Percentiles rank a stretch among this genome's conserved stretches.
These are phyloP conservation scores for Nicotiana noctiflora DNA, from an alignment of 257 asterid genomes.

Conservation along the genomic window DNA sequence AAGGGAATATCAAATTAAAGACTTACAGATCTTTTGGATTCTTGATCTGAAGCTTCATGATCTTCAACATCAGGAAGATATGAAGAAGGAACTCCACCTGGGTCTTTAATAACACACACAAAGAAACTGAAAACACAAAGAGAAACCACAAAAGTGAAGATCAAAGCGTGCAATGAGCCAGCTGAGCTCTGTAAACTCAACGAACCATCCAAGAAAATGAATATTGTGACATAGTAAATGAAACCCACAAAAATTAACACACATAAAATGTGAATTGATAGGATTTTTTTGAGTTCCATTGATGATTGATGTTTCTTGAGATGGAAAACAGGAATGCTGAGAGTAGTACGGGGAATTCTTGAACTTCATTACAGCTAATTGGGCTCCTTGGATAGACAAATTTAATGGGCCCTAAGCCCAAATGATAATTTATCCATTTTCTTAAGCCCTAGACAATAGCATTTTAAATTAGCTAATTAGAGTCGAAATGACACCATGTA, in stretches of 20 bases:
- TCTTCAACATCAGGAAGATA: constrained; percentile 41
- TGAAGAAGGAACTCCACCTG: constrained; percentile 59
- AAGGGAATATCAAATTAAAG: not conserved
- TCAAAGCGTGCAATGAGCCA: constrained; percentile 53
- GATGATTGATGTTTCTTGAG: constrained; percentile 2
- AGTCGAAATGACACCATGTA: too few species aligned
- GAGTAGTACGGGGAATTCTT: constrained; percentile 15
- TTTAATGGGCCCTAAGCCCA: too few species aligned
- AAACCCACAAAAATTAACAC: constrained; percentile 43
- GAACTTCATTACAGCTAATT: not conserved
- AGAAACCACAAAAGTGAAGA: constrained; percentile 47
- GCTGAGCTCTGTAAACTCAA: constrained; percentile 50
- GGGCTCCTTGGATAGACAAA: not conserved
- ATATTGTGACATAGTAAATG: constrained; percentile 60
- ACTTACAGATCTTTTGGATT: constrained; percentile 29
- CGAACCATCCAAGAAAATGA: constrained; percentile 62
- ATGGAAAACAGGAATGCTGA: constrained; percentile 18
- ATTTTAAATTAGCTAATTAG: too few species aligned
- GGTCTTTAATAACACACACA: constrained; percentile 51
- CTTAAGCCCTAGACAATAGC: too few species aligned
- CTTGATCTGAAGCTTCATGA: constrained; percentile 26
- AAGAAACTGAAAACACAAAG: constrained; percentile 37
- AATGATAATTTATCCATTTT: too few species aligned
- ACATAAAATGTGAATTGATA: constrained; percentile 51
- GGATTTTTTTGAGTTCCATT: constrained; percentile 52